A percentile compares a stretch with the other conserved stretches of the same genome.
These are phyloP conservation scores for Cyberlindnera euphorbiiphila DNA, from an alignment of 805 yeast species.

Conservation along the genomic window DNA sequence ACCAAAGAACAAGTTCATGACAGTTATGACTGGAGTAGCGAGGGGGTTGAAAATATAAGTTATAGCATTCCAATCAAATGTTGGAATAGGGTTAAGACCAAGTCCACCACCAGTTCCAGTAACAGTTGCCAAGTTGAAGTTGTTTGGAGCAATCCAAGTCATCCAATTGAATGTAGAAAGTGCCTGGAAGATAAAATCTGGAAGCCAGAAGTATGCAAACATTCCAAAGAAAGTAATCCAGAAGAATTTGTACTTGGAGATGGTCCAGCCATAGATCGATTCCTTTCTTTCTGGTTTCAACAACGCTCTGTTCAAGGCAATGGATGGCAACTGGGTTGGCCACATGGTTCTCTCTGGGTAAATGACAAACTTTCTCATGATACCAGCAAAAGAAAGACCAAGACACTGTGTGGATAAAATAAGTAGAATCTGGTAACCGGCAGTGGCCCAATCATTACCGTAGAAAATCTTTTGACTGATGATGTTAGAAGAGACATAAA, in stretches of 20 bases:
- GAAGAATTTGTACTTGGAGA: slow-evolving; percentile 34
- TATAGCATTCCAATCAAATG: slow-evolving; percentile 49
- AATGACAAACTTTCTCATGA: slow-evolving; percentile 52
- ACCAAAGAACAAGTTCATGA: slow-evolving; percentile 32
- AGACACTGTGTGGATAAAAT: slow-evolving; percentile 53
- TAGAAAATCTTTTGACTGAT: slow-evolving; percentile 27
- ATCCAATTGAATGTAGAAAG: slow-evolving; percentile 49
- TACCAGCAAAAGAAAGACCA: slow-evolving; percentile 67
- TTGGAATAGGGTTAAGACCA: slow-evolving; percentile 52
- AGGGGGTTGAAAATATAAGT: slow-evolving; percentile 38
- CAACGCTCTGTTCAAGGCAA: slow-evolving; percentile 48
- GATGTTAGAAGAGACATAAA: slow-evolving; percentile 37
- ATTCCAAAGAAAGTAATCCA: slow-evolving; percentile 31
- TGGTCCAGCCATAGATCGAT: slow-evolving; percentile 32
- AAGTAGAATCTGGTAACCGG: slow-evolving; percentile 51
- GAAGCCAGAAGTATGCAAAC: slow-evolving; percentile 43
- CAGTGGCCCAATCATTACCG: slow-evolving; percentile 31
- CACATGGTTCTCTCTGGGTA: slow-evolving; percentile 49
- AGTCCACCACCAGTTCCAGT: slow-evolving; percentile 46
- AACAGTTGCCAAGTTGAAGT: slow-evolving; percentile 42
- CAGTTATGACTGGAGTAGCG: slow-evolving; percentile 42
- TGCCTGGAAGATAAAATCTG: slow-evolving; percentile 39
- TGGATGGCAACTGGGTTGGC: slow-evolving; percentile 46
- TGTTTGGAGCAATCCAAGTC: slow-evolving; percentile 53
- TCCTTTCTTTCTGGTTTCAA: slow-evolving; percentile 34